phyloP scores from a whole-genome alignment of 306 rosid genomes.

The Aeschynomene evenia region DNA sequence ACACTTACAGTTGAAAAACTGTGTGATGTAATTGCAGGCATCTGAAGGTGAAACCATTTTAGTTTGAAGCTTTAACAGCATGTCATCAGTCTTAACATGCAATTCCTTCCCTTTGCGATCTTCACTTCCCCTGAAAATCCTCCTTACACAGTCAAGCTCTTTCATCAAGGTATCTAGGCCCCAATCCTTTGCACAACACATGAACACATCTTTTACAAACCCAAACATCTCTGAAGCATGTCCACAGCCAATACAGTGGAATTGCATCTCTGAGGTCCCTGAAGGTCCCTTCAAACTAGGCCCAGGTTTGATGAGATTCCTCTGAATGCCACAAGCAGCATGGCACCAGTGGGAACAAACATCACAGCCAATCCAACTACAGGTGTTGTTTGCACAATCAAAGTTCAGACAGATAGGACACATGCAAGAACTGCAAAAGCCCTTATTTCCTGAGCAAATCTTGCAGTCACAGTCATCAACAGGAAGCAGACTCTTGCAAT shows the following conservation, averaged over 20 bases:
- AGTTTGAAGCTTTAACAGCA: conserved; percentile 63
- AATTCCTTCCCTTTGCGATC: conserved; percentile 89
- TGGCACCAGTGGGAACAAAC: conserved; percentile 99
- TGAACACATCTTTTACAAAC: conserved; percentile 90
- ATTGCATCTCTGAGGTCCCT: conserved; percentile 88
- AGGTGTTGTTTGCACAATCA: conserved; percentile 89
- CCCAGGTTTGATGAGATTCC: conserved; percentile 80
- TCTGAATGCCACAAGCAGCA: conserved; percentile 88
- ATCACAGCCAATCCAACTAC: conserved; percentile 99
- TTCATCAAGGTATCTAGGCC: conserved; percentile 74
- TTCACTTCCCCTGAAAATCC: conserved; percentile 80
- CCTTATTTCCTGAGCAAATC: conserved; percentile 77
- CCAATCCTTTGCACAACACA: conserved; percentile 93
- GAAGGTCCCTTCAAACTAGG: conserved; percentile 92
- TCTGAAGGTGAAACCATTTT: conserved; percentile 74
- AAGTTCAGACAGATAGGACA: conserved; percentile 96
- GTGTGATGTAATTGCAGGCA: conserved; percentile 78
- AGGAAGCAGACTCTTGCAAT: conserved; percentile 74
- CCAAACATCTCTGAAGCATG: conserved; percentile 98
- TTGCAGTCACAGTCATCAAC: conserved; percentile 98
- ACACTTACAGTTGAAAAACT: conserved; percentile 83
- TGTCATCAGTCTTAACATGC: conserved; percentile 65
- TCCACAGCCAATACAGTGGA: conserved; percentile 87
- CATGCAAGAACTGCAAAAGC: conserved; percentile 95
- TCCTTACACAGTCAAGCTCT: conserved; percentile 89